phyloP scores from a whole-genome alignment of 1,139 yeast genomes.

The Ogataea hybrid region DNA sequence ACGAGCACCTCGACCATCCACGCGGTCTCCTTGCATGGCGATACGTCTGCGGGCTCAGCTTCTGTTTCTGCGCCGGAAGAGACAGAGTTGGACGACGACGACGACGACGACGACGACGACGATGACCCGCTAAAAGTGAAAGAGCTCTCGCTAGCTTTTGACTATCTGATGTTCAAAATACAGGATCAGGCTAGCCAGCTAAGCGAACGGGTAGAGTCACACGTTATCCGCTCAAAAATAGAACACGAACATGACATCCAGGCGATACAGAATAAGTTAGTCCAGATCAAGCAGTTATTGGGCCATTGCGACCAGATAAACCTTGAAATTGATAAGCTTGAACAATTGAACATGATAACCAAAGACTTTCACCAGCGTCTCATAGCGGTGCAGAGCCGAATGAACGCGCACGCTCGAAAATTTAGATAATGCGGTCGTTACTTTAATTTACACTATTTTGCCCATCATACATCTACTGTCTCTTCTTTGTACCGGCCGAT shows the following conservation, averaged over 20 bases:
- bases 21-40: constrained; percentile 14
- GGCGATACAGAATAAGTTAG: constrained; percentile 36
- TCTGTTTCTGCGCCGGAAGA: constrained; percentile 2
- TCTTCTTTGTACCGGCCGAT: constrained; percentile 12
- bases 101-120: constrained; percentile 49
- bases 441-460: constrained; percentile 6
- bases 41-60: constrained; percentile 13
- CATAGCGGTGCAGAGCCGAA: constrained; percentile 23
- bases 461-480: constrained; percentile 11
- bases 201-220: constrained; percentile 36
- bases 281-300: constrained; percentile 42
- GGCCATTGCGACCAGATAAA: constrained; percentile 56
- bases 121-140: constrained; percentile 66
- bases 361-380: constrained; percentile 40
- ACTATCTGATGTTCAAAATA: constrained; percentile 60
- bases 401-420: constrained; percentile 15
- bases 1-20: constrained; percentile 20
- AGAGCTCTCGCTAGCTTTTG: constrained; percentile 57
- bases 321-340: constrained; percentile 61
- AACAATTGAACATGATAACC: constrained; percentile 56
- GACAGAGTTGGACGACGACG: constrained; percentile 20
- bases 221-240: constrained; percentile 33
- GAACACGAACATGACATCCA: constrained; percentile 32
- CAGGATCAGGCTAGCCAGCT: constrained; percentile 41
- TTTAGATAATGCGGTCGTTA: constrained; percentile 9